Evolutionary conservation across 805 yeast genomes (phyloP), one percentile per base, ranked within the genome.

Genomic region (Pichia pseudocactophila): DNA sequence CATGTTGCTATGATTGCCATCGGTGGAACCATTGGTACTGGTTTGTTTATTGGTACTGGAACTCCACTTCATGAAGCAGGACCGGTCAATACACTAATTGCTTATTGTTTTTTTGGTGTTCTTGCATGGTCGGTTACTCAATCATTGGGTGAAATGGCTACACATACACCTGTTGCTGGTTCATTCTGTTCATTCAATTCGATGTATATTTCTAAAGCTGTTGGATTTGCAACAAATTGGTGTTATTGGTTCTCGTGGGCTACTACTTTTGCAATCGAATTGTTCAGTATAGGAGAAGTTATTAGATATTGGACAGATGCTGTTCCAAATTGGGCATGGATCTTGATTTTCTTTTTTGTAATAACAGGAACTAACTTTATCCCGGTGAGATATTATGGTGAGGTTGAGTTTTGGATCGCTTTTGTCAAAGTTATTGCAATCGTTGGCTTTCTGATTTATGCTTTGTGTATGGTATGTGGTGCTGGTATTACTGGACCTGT

Each of bases 21-120:
- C 17, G 90, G 89, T 47, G 89, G 88, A 48, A 78, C 88, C 28
- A 80, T 82, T 47, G 89, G 89, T 53, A 80, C 88, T 3, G 89
- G 89, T 58, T 66, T 82, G 33, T 80, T 82, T 66, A 76, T 82
- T 37, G 78, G 84, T 56, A 72, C 80, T 33, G 68, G 78, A 5
- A 55, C 70, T 3, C 78, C 84, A 2, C 55, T 82, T 26, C 51
- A 61, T 3, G 54, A 64, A 27, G 78, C 84, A 13, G 90, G 90
- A 18, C 89, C 89, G 1, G 88, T 76, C 10, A 74, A 76, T 40
- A 65, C 84, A 4, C 61, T 82, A 22, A 76, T 82, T 37, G 72
- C 85, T 2, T 82, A 76, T 52, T 38, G 76, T 15, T 79, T 79
- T 58, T 78, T 81, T 71, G 85, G 82, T 30, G 58, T 81, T 2